Percentiles rank a stretch among this genome's conserved stretches.
Conservation (phyloP, 176 grass and related monocot genomes). For the Leersia perrieri region DNA sequence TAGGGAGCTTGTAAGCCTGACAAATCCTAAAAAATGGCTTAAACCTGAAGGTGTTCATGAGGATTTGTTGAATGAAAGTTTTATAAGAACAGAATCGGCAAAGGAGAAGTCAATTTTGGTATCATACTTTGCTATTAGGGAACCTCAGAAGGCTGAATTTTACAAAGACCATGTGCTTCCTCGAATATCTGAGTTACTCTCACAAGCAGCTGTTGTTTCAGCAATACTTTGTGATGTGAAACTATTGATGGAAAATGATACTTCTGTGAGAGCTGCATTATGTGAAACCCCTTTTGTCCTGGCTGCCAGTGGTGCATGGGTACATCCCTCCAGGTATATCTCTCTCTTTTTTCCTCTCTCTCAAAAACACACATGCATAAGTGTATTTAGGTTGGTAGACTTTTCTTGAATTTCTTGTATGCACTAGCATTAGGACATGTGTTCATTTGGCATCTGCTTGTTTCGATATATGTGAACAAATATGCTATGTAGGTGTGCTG, state of each 20-base stretch:
- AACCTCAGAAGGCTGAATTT: constrained; percentile 82
- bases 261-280: constrained; percentile 47
- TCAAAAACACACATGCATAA: not conserved
- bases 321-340: constrained; percentile 72
- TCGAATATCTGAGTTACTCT: constrained; percentile 83
- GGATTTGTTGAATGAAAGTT: constrained; percentile 77
- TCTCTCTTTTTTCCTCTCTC: constrained; percentile 12
- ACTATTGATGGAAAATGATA: constrained; percentile 57
- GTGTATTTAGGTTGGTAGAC: constrained; percentile 27
- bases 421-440: constrained; percentile 12
- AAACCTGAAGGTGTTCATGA: constrained; percentile 88
- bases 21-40: constrained; percentile 82
- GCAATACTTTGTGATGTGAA: constrained; percentile 81
- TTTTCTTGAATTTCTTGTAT: not conserved
- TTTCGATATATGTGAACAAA: not conserved
- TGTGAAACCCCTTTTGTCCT: constrained; percentile 69
- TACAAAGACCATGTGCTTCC: constrained; percentile 89
- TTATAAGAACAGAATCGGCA: constrained; percentile 78
- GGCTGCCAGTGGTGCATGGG: constrained; percentile 69
- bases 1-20: constrained; percentile 71
- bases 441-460: not conserved
- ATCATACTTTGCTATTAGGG: constrained; percentile 67
- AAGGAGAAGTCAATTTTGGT: constrained; percentile 88
- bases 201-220: constrained; percentile 69
- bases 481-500: not conserved